Evolutionary conservation across 139 green algal species (phyloP), one percentile per base, ranked within the genome.

Genomic region (Astrephomene gubernaculifera): DNA sequence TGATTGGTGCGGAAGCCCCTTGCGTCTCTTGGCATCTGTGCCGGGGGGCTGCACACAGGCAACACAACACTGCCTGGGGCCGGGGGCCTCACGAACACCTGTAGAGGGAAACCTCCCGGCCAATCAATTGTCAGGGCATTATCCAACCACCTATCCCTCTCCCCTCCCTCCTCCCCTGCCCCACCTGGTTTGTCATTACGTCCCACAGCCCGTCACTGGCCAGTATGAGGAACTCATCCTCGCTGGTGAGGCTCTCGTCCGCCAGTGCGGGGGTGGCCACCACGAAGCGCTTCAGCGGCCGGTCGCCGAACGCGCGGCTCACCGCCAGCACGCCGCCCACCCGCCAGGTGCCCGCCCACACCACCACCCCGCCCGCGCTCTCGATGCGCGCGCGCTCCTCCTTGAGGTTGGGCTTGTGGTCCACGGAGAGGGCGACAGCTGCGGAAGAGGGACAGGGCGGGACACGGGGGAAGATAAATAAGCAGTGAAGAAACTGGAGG

Each of bases 311-410:
- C 12, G 95, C 95, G 19, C 97, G 91, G 2, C 92, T 96, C 69
- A 99, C 97, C 14, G 97, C 97, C 69, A 99, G 94, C 85, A 99
- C 95, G 60, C 97, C 97, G 24, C 93, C 94, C 41, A 99, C 97
- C 35, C 97, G 91, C 97, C 97, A 99, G 3, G 96, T 98, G 75
- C 97, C 97, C 10, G 95, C 96, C 95, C 94, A 98, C 31, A 97
- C 90, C 31, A 99, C 97, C 52, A 96, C 93, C 3, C 97, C 97
- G 19, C 97, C 97, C 3, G 95, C 92, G 31, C 91, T 73, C 90
- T 99, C 96, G 43, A 99, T 99, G 49, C 97, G 93, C 45, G 90
- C 63, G 38, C 94, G 94, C 92, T 99, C 97, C 74, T 98, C 95
- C 19, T 89, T 82, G 8, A 90, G 85, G 91, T 99, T 98, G 63